Percentiles rank a stretch among this genome's conserved stretches.
Evolutionary conservation across 106 monocot genomes (phyloP).

Genomic region (Apostasia shenzhenica): DNA sequence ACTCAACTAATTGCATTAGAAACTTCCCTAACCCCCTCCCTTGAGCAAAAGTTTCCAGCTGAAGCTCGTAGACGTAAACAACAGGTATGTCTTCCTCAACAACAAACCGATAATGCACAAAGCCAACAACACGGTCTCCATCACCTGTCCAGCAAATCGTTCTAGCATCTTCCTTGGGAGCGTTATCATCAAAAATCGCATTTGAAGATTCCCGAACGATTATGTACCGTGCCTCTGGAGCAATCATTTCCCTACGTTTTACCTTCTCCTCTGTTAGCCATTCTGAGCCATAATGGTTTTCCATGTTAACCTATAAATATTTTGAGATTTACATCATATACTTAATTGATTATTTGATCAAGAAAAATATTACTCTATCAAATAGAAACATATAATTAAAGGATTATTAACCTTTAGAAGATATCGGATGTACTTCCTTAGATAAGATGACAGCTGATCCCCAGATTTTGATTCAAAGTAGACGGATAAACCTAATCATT

Average conservation of each 20-base stretch:
- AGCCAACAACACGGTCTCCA: slow-evolving; percentile 50
- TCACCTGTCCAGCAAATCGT: slow-evolving; percentile 22
- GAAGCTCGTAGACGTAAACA: slow-evolving; percentile 89
- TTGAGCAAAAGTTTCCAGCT: slow-evolving; percentile 59
- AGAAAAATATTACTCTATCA: not conserved
- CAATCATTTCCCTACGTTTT: slow-evolving; percentile 79
- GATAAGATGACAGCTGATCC: slow-evolving; percentile 46
- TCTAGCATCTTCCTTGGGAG: slow-evolving; percentile 15
- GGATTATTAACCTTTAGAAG: slow-evolving; percentile 68
- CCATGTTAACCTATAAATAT: slow-evolving; percentile 75
- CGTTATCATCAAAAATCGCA: slow-evolving; percentile 5
- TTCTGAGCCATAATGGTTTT: slow-evolving; percentile 61
- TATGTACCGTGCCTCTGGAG: slow-evolving; percentile 82
- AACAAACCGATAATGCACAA: slow-evolving; percentile 81
- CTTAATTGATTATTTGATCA: not conserved
- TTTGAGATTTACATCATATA: not conserved
- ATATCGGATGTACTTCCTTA: slow-evolving; percentile 67
- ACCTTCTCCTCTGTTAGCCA: slow-evolving; percentile 86
- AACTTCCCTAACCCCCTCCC: slow-evolving; percentile 91
- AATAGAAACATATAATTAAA: not conserved
- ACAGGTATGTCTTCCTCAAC: slow-evolving; percentile 88
- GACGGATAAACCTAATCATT: slow-evolving; percentile 55
- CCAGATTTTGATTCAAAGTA: slow-evolving; percentile 72
- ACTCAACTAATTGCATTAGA: slow-evolving; percentile 86
- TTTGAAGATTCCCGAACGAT: slow-evolving; percentile 38